Evolutionary conservation across 306 rosid genomes (phyloP), one percentile per base, ranked within the genome.

Genomic region (Crotalaria pallida): DNA sequence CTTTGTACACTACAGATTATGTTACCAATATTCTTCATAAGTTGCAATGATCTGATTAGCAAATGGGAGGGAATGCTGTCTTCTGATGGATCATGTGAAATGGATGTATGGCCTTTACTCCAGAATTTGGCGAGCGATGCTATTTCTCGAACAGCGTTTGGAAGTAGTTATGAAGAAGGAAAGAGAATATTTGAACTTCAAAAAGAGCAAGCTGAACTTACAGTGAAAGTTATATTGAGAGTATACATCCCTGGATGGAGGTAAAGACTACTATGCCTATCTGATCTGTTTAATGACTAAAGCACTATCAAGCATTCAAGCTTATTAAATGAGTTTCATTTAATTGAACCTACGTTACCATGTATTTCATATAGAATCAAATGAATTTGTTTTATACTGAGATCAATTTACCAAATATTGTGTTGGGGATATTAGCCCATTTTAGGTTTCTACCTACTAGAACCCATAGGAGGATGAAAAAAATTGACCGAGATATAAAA

Each of bases 211-310:
- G 13, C 53, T 8, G 1, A 34, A 7, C 58, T 48, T 27, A 10
- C 13, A 0, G 7, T 70, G 31, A 65, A 44, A 68, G 1, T 18
- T 7, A 0, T 7, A 0, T 6, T n/a, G 2, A 12, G 27, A 38
- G 11, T 73, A 56, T 81, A 72, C 67, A 76, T 86, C 47, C 89
- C 89, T 0, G 87, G 89, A n/a, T 79, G 81, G 84, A 85, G 87
- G 87, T 82, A n/a, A 80, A 58, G 72, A 44, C 22, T 18, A 10
- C 22, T 40, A 3, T 62, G 4, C 9, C 1, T 51, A 36, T 60
- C 31, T n/a, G 2, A 24, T 29, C 1, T 31, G 1, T 12, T 4
- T 60, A 0, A 44, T 19, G 21, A 51, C 23, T n/a, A 44, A 53
- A 63, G 43, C n/a, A n/a, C n/a, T n/a, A n/a, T n/a, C n/a, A n/a